Evolutionary conservation across 1,284 basidiomycete genomes (phyloP), one percentile per base, ranked within the genome.

Genomic region (Fistulina hepatica): DNA sequence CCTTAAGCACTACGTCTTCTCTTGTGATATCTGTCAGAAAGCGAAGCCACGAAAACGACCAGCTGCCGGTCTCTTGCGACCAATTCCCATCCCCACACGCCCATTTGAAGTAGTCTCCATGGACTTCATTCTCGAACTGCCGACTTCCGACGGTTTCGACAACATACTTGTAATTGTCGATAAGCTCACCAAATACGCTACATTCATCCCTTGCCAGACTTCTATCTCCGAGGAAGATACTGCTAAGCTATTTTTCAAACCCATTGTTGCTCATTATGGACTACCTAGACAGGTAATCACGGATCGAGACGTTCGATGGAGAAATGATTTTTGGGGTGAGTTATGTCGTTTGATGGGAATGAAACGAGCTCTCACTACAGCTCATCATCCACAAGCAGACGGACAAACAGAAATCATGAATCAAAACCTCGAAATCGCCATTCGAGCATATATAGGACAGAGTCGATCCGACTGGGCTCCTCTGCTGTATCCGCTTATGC

Each of bases 161-260:
- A 34, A 48, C 58, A 7, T 45, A 43, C 10, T 25, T 21, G 16
- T 63, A n/a, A 48, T 61, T 10, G 48, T 59, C 5, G 55, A 62
- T 45, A 50, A 51, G 5, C 51, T 67, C 21, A 63, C 62, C n/a
- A 70, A 72, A 43, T 52, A 53, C 41, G 55, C 52, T 0, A 46
- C 56, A 13, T 64, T 70, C 42, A 58, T 65, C 3, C 59, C 61
- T 0, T 53, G 50, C 2, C 26, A 39, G 0, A 54, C 46, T 0
- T 22, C 11, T 10, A 30, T 40, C 2, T 22, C 33, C 1, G 37
- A 32, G 15, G 11, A 20, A 2, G 47, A 42, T 12, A 48, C 48
- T 1, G 52, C 51, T 0, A 13, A 28, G 21, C 21, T 51, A 3
- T 51, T 50, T 19, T 40, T 50, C 26, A 43, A 48, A 15, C 26